Conservation (phyloP, 2,329 filamentous ascomycete species). For the Verticillium longisporum region DNA sequence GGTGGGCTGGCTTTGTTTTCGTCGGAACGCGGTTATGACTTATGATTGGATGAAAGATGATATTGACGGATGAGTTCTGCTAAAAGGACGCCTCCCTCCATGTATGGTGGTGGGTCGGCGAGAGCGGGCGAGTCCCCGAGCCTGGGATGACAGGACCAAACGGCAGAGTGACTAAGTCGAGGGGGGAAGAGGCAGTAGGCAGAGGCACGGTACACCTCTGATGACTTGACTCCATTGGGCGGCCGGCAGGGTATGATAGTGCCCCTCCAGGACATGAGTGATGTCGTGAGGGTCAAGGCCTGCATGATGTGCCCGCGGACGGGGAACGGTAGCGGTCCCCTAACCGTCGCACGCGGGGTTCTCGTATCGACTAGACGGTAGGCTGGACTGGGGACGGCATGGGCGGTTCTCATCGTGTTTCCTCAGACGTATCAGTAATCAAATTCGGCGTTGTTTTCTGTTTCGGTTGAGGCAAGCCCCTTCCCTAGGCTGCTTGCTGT, state of each 20-base stretch:
- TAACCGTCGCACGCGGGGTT: neutral
- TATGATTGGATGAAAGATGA: conserved; percentile 45
- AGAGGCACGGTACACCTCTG: neutral
- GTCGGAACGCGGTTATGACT: conserved; percentile 31
- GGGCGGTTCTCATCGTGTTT: neutral
- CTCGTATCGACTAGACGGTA: neutral
- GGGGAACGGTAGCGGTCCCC: neutral
- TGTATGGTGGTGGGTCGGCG: conserved; percentile 10
- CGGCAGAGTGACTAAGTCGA: neutral
- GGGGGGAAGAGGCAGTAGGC: neutral
- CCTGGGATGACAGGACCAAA: neutral
- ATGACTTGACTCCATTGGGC: conserved; percentile 25
- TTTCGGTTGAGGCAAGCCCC: neutral
- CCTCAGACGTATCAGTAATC: neutral
- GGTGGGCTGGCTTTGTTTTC: neutral
- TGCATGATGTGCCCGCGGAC: neutral
- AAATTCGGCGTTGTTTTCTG: neutral
- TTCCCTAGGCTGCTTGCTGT: neutral
- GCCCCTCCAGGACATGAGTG: conserved; percentile 22
- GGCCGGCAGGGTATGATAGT: conserved; percentile 12
- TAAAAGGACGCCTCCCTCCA: conserved; percentile 39
- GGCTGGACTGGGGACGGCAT: neutral
- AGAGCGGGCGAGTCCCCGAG: neutral
- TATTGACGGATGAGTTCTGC: conserved; percentile 22
- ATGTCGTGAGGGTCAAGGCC: neutral